Base-by-base conservation (phyloP, 352 stramenopile species). In the Globisporangium takayamanum region DNA sequence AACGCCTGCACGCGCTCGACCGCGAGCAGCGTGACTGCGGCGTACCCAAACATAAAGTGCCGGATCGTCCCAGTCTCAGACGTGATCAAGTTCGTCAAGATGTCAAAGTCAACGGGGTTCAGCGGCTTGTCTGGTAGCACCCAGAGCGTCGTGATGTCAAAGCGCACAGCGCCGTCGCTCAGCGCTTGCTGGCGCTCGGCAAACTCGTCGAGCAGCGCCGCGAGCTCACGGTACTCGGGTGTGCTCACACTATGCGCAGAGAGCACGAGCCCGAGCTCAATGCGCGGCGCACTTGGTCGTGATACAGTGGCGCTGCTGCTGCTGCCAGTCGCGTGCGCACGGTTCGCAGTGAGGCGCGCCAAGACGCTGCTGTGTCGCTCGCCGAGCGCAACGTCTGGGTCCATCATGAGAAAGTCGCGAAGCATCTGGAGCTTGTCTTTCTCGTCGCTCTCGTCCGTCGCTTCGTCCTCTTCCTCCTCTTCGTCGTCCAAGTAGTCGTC, bases 91-190 rank as follows among this genome's bases (percentile, higher is more conserved):
- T 12, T n/a, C 16, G 50, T 15, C 6, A 55, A 4, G 20, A 55
- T 44, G 10, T 55, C 11, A 26, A 44, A 28, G n/a, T 55, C 30
- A 11, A 55, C 42, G 14, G n/a, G 8, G 15, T 18, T 22, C 26
- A 55, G 30, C 8, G 33, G n/a, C 33, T 46, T 55, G 18, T 15
- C 42, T 1, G 33, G 44, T 4, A 39, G 16, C 1, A 55, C 26
- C 33, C 50, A 55, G 33, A 55, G n/a, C 22, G 50, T n/a, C 30
- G 50, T 28, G 50, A 55, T 55, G 12, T 30, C 22, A 28, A 33
- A 44, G 6, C n/a, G 50, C 11, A 46, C 50, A 25, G 2, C 33
- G 26, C 5, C 12, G 22, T 44, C 7, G 37, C 37, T 3, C 37
- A 18, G 8, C 14, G 37, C 14, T 16, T 44, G 37, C 22, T 55